phyloP scores from a whole-genome alignment of 192 early-diverging fungal genomes.

The Coemansia sp. region DNA sequence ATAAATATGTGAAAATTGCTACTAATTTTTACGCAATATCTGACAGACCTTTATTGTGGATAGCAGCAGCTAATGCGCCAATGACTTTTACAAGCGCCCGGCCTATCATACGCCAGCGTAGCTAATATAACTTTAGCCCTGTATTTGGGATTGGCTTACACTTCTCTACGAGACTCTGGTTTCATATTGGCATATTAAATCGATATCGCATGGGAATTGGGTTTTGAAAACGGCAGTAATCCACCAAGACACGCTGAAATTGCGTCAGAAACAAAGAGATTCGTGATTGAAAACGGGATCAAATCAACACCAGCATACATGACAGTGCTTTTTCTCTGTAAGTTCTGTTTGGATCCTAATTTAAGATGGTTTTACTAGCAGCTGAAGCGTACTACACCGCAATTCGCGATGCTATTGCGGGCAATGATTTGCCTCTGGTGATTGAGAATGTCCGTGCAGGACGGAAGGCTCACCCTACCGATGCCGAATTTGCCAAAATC shows the following conservation, averaged over 20 bases:
- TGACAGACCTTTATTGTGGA: slow-evolving; percentile 2
- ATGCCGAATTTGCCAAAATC: slow-evolving; percentile 42
- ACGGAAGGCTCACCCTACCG: slow-evolving; percentile 21
- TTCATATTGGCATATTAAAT: background rate
- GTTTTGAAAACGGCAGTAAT: background rate
- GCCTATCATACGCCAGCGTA: too few relatives aligned
- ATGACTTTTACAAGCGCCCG: background rate
- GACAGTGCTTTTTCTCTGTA: background rate
- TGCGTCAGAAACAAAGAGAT: background rate
- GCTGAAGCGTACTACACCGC: slow-evolving; percentile 30
- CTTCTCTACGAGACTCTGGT: background rate
- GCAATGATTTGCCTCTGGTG: slow-evolving; percentile 17
- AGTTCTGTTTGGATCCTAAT: background rate
- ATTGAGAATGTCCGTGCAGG: slow-evolving; percentile 23
- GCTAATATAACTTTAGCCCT: too few relatives aligned
- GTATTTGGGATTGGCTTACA: too few relatives aligned
- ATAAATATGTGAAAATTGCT: slow-evolving; percentile 7
- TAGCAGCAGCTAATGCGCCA: background rate
- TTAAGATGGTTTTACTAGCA: slow-evolving; percentile 18
- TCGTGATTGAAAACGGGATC: background rate
- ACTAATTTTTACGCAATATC: slow-evolving; percentile 5
- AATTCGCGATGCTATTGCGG: slow-evolving; percentile 26
- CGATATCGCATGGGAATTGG: too few relatives aligned
- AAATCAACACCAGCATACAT: background rate
- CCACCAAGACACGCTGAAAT: too few relatives aligned